These are phyloP conservation scores for Ganoderma multipileum DNA, from an alignment of 1,284 basidiomycete genomes.

Conservation along the genomic window DNA sequence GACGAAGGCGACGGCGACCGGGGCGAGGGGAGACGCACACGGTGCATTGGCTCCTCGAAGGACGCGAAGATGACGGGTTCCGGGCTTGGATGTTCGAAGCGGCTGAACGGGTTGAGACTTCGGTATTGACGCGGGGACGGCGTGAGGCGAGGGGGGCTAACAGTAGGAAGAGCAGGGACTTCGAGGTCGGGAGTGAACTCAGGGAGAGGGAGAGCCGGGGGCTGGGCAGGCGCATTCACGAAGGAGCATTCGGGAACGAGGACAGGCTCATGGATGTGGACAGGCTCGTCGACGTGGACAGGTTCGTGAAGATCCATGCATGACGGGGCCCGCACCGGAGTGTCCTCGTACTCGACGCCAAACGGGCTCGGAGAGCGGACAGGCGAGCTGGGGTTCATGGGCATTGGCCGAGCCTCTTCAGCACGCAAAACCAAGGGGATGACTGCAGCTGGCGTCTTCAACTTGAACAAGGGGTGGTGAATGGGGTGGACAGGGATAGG, in stretches of 20 bases:
- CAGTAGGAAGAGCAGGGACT: neutral
- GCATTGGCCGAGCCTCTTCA: neutral
- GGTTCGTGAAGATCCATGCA: neutral
- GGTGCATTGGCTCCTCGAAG: neutral
- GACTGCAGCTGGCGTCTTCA: constrained; percentile 59
- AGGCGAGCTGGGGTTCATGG: constrained; percentile 3
- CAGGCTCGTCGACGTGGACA: neutral
- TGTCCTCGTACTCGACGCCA: neutral
- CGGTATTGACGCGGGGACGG: neutral
- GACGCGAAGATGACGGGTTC: neutral
- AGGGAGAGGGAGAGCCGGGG: constrained; percentile 25
- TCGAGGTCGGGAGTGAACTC: constrained; percentile 23
- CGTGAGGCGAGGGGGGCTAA: neutral
- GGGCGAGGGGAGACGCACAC: neutral
- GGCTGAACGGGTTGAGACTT: neutral
- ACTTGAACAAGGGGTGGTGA: constrained; percentile 83
- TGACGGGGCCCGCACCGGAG: neutral
- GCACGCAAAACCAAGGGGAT: constrained; percentile 47
- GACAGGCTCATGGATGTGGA: neutral
- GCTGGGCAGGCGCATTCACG: constrained; percentile 19
- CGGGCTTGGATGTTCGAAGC: constrained; percentile 41
- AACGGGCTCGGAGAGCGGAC: constrained; percentile 3
- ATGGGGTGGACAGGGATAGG: constrained; percentile 81
- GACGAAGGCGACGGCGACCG: neutral
- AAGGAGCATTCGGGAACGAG: neutral